Percentiles rank a stretch among this genome's conserved stretches.
Evolutionary conservation across 768 basidiomycete genomes (phyloP).

Genomic region (Tulasnella sp.): DNA sequence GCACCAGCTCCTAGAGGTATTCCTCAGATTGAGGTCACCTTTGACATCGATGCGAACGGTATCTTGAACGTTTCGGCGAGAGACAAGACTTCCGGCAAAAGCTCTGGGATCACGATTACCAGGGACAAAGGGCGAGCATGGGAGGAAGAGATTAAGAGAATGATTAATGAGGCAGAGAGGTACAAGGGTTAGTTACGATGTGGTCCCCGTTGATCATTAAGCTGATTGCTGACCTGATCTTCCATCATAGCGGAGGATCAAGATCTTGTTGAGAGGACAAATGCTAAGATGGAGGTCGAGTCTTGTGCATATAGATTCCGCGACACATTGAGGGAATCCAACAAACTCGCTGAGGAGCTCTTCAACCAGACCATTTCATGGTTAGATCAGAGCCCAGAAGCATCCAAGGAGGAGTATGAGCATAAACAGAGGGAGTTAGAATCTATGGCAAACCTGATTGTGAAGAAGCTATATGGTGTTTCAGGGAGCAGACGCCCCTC

Average conservation of each 20-base stretch:
- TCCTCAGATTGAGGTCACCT: constrained; percentile 94
- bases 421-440: constrained; percentile 89
- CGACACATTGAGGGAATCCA: constrained; percentile 73
- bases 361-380: constrained; percentile 75
- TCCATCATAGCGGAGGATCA: constrained; percentile 61
- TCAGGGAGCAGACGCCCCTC: constrained; percentile 47
- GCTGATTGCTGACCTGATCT: background rate
- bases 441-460: constrained; percentile 56
- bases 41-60: constrained; percentile 96
- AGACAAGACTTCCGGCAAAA: constrained; percentile 96
- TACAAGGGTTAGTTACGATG: constrained; percentile 49
- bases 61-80: constrained; percentile 90
- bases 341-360: constrained; percentile 71
- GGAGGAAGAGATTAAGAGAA: too few relatives aligned
- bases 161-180: constrained; percentile 89
- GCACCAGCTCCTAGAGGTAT: constrained; percentile 95
- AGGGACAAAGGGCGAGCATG: constrained; percentile 96
- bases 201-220: background rate
- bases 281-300: constrained; percentile 84
- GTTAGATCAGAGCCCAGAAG: constrained; percentile 82
- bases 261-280: constrained; percentile 68
- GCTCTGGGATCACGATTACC: constrained; percentile 83
- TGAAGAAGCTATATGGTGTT: constrained; percentile 54
- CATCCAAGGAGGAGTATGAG: constrained; percentile 88
- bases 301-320: constrained; percentile 93